Conservation (phyloP, 2,329 filamentous ascomycete genomes). For the Incumbomyces lentus region DNA sequence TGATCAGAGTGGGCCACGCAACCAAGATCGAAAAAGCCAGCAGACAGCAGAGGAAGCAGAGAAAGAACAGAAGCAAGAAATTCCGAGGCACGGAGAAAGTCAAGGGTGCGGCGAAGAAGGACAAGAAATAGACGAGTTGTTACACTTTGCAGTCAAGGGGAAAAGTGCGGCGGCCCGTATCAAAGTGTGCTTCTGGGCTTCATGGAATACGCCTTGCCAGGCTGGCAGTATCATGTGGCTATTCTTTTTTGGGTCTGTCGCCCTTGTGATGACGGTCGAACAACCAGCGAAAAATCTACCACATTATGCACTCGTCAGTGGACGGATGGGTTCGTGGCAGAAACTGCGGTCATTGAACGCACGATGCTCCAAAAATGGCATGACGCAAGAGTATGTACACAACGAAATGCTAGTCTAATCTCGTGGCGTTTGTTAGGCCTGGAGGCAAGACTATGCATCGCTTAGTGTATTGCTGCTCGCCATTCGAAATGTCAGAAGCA, state of each 20-base stretch:
- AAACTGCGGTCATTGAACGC: too few species aligned
- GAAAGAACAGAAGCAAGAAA: constrained; percentile 99
- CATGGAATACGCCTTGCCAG: too few species aligned
- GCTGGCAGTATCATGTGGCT: too few species aligned
- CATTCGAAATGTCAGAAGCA: not conserved
- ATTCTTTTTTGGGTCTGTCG: too few species aligned
- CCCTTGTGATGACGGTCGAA: too few species aligned
- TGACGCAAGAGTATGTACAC: not conserved
- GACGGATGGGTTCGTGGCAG: too few species aligned
- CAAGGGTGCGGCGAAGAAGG: constrained; percentile 91
- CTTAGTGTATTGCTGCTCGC: too few species aligned
- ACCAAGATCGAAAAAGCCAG: constrained; percentile 93
- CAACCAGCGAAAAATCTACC: too few species aligned
- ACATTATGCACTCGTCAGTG: too few species aligned
- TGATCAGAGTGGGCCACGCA: constrained; percentile 85
- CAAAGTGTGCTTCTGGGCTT: too few species aligned
- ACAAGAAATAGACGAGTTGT: constrained; percentile 51
- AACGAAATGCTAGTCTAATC: not conserved
- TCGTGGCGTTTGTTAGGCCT: not conserved
- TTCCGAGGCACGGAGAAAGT: constrained; percentile 95
- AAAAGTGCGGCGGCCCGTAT: too few species aligned
- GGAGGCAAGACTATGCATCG: not conserved
- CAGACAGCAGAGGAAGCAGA: constrained; percentile 99
- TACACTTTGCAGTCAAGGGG: too few species aligned
- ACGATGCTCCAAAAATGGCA: not conserved